These are phyloP conservation scores for Lablab purpureus DNA, from an alignment of 306 rosid species.

Conservation along the genomic window DNA sequence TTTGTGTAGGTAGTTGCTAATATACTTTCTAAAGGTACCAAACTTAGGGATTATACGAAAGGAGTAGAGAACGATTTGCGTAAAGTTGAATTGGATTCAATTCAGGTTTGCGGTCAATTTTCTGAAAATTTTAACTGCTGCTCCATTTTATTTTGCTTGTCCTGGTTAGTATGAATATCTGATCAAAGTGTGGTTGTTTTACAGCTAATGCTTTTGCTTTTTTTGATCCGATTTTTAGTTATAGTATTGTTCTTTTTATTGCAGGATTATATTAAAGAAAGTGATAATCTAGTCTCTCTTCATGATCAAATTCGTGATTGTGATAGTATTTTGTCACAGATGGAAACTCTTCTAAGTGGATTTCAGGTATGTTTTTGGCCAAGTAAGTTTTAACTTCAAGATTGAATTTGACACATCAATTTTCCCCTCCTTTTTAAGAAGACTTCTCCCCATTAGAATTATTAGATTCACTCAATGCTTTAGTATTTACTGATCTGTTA, in stretches of 20 bases:
- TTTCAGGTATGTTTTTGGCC: constrained; percentile 75
- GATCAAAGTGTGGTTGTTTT: background rate
- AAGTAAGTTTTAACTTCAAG: background rate
- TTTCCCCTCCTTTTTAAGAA: background rate
- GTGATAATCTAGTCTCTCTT: constrained; percentile 95
- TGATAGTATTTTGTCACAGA: constrained; percentile 93
- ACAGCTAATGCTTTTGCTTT: background rate
- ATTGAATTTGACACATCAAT: constrained; percentile 28
- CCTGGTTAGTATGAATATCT: background rate
- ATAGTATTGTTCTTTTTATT: constrained; percentile 21
- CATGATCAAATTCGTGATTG: constrained; percentile 98
- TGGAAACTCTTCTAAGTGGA: constrained; percentile 96
- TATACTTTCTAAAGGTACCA: constrained; percentile 87
- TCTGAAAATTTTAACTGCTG: constrained; percentile 16
- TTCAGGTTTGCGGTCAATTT: constrained; percentile 72
- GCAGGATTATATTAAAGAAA: constrained; percentile 95
- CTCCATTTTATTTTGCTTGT: constrained; percentile 14
- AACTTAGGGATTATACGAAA: constrained; percentile 87
- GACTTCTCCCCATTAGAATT: constrained; percentile 5
- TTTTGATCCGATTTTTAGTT: background rate
- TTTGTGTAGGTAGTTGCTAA: constrained; percentile 80
- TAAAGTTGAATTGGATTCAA: constrained; percentile 94
- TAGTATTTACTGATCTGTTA: constrained; percentile 6
- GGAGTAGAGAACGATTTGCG: constrained; percentile 95
- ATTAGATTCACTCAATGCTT: background rate